Conservation (phyloP, 2,329 filamentous ascomycete species). For the Pseudogymnoascus sp. region DNA sequence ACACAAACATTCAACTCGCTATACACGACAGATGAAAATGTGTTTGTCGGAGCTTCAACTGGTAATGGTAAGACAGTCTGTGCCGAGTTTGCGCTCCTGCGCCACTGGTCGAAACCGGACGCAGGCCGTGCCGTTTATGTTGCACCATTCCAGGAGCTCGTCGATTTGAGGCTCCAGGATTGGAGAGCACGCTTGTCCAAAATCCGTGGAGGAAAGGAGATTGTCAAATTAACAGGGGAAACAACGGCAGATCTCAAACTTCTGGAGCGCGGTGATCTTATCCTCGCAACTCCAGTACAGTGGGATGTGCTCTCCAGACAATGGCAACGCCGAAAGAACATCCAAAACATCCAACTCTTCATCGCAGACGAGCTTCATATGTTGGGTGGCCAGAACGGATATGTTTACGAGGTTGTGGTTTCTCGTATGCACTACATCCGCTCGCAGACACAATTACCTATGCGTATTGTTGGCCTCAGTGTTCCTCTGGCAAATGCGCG, state of each 20-base stretch:
- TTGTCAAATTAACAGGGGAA: slow-evolving; percentile 90
- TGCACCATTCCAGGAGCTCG: slow-evolving; percentile 86
- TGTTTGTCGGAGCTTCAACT: slow-evolving; percentile 85
- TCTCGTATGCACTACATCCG: slow-evolving; percentile 96
- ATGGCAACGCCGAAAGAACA: slow-evolving; percentile 94
- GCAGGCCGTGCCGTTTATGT: slow-evolving; percentile 83
- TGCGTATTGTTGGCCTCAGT: slow-evolving; percentile 83
- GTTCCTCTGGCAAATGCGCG: slow-evolving; percentile 89
- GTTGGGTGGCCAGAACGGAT: slow-evolving; percentile 76
- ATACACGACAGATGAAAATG: slow-evolving; percentile 85
- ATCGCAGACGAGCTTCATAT: slow-evolving; percentile 95
- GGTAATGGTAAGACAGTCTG: slow-evolving; percentile 96
- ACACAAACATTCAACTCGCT: slow-evolving; percentile 95
- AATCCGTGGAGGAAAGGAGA: slow-evolving; percentile 73
- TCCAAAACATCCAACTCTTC: slow-evolving; percentile 82
- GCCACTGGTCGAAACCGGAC: slow-evolving; percentile 70
- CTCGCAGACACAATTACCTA: slow-evolving; percentile 71
- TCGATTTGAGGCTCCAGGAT: slow-evolving; percentile 72
- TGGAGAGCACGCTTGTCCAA: slow-evolving; percentile 72
- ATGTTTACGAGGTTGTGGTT: slow-evolving; percentile 93
- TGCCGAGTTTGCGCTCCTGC: slow-evolving; percentile 84
- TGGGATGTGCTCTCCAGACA: slow-evolving; percentile 95
- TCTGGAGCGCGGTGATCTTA: slow-evolving; percentile 76
- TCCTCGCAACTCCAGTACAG: slow-evolving; percentile 85
- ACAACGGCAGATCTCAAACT: slow-evolving; percentile 84